Evolutionary conservation across 768 basidiomycete genomes (phyloP).

Genomic region (Amanita inopinata): DNA sequence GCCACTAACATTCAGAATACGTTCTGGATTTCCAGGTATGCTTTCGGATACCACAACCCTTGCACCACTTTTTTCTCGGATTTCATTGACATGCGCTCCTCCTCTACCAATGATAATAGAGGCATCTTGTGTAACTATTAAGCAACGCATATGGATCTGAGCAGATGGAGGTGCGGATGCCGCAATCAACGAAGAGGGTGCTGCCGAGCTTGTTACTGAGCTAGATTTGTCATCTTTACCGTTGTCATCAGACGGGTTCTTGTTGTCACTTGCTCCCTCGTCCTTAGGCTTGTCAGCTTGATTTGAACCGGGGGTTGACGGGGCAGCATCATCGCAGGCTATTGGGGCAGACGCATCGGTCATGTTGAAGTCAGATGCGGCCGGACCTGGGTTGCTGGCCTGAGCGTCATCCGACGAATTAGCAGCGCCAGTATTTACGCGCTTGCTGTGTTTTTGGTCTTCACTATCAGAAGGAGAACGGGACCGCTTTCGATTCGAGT

Average conservation of each 20-base stretch:
- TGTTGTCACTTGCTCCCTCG: conserved; percentile 26
- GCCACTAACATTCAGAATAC: conserved; percentile 93
- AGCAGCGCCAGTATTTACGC: conserved; percentile 71
- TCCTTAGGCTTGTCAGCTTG: conserved; percentile 34
- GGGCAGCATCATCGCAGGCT: conserved; percentile 46
- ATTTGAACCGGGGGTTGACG: conserved; percentile 41
- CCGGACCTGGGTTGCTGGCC: conserved; percentile 35
- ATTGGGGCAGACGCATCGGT: conserved; percentile 40
- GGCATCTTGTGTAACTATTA: conserved; percentile 99
- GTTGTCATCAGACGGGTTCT: conserved; percentile 21
- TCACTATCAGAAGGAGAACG: conserved; percentile 80
- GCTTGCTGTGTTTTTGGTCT: conserved; percentile 71
- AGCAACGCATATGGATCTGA: conserved; percentile 92
- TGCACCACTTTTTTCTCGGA: conserved; percentile 94
- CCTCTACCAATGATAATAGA: conserved; percentile 98
- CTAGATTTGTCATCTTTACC: conserved; percentile 30
- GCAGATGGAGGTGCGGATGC: conserved; percentile 51
- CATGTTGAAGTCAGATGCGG: conserved; percentile 58
- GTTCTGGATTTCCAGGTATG: conserved; percentile 98
- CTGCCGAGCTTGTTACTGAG: conserved; percentile 38
- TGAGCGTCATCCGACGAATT: conserved; percentile 54
- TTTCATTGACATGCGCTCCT: conserved; percentile 96
- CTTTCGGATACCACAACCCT: conserved; percentile 97
- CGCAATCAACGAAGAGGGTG: conserved; percentile 39
- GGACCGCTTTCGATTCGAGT: conserved; percentile 77